Conservation (phyloP, 2,329 filamentous ascomycete species). For the Apiospora sp. region DNA sequence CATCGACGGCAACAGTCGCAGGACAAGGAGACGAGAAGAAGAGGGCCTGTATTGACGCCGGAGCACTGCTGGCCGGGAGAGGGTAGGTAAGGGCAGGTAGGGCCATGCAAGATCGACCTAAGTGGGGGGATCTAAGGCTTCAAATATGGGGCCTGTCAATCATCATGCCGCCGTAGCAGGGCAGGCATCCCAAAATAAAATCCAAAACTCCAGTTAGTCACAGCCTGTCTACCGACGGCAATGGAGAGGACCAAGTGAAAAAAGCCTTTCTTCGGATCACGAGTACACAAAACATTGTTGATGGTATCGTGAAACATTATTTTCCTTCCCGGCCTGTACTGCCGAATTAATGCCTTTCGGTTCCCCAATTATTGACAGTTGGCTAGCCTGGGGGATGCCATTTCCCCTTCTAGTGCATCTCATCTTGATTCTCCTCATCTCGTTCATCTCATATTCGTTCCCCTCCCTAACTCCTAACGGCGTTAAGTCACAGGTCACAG, state of each 20-base stretch:
- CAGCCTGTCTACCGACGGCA: neutral
- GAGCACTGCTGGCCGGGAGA: neutral
- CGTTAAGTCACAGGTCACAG: constrained; percentile 13
- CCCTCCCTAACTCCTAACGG: constrained; percentile 5
- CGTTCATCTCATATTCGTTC: constrained; percentile 12
- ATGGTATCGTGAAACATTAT: constrained; percentile 2
- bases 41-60: no score
- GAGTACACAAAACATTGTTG: constrained; percentile 13
- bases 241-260: neutral
- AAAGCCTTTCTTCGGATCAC: neutral
- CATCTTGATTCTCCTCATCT: constrained; percentile 18
- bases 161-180: constrained; percentile 9
- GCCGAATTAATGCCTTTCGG: constrained; percentile 13
- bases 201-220: constrained; percentile 9
- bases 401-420: constrained; percentile 16
- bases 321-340: neutral
- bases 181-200: constrained; percentile 10
- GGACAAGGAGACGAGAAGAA: neutral
- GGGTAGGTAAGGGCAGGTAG: neutral
- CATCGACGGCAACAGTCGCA: neutral
- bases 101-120: constrained; percentile 17
- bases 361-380: constrained; percentile 4
- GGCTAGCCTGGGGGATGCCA: constrained; percentile 5
- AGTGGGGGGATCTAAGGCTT: constrained; percentile 22
- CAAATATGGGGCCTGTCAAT: constrained; percentile 16